These are phyloP conservation scores for Trichoderma gamsii DNA, from an alignment of 495 filamentous ascomycete genomes.

Conservation along the genomic window DNA sequence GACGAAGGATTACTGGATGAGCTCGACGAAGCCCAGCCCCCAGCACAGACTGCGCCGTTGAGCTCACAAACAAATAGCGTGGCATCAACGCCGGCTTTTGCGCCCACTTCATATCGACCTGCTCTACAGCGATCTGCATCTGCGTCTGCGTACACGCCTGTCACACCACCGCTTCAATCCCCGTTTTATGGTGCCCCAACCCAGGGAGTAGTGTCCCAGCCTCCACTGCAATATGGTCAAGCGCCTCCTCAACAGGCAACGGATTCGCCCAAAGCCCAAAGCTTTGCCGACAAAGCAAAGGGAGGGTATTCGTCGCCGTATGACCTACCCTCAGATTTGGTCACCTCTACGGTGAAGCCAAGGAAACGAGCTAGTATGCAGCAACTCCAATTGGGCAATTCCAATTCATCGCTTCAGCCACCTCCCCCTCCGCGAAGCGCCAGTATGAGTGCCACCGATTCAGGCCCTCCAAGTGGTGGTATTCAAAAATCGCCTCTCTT, in stretches of 20 bases:
- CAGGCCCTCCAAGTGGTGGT: slow-evolving; percentile 21
- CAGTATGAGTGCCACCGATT: slow-evolving; percentile 46
- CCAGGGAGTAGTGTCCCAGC: slow-evolving; percentile 38
- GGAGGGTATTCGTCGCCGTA: slow-evolving; percentile 91
- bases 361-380: slow-evolving; percentile 50
- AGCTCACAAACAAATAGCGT: slow-evolving; percentile 10
- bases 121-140: background rate
- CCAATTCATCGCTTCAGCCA: slow-evolving; percentile 30
- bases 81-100: slow-evolving; percentile 9
- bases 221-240: slow-evolving; percentile 36
- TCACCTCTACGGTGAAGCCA: slow-evolving; percentile 54
- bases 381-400: slow-evolving; percentile 29
- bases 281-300: slow-evolving; percentile 83
- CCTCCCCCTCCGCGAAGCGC: slow-evolving; percentile 54
- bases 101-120: background rate
- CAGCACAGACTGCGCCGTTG: background rate
- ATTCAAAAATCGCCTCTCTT: slow-evolving; percentile 27
- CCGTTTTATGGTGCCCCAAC: slow-evolving; percentile 25
- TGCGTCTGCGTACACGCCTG: background rate
- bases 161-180: background rate
- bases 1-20: slow-evolving; percentile 69
- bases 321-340: slow-evolving; percentile 82
- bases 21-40: slow-evolving; percentile 26
- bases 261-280: slow-evolving; percentile 55
- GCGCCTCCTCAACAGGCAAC: slow-evolving; percentile 30